phyloP scores from a whole-genome alignment of 2,329 filamentous ascomycete genomes.

The Epichloe elymi region DNA sequence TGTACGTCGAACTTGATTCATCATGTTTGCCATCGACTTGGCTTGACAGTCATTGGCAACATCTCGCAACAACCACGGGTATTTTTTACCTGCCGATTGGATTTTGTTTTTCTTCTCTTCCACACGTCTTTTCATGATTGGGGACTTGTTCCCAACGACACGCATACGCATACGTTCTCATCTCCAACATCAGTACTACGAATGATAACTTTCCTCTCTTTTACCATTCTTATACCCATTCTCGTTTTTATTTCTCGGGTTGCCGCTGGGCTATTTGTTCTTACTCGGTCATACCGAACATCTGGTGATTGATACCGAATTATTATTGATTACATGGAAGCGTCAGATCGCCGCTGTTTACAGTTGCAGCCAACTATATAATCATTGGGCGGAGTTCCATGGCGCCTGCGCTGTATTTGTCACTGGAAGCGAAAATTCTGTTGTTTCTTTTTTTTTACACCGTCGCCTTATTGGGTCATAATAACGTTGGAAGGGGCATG shows the following conservation, averaged over 20 bases:
- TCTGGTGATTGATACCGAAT: not conserved
- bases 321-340: not conserved
- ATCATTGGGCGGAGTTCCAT: conserved; percentile 10
- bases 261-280: not conserved
- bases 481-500: not conserved
- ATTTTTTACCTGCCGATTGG: too few relatives aligned
- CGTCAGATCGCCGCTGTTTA: not conserved
- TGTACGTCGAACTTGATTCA: conserved; percentile 31
- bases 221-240: not conserved
- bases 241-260: not conserved
- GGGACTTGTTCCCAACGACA: not conserved
- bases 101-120: too few relatives aligned
- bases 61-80: too few relatives aligned
- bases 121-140: not conserved
- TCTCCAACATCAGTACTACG: not conserved
- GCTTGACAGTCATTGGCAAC: too few relatives aligned
- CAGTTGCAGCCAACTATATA: not conserved
- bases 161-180: not conserved
- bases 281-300: not conserved
- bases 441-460: not conserved
- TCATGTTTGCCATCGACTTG: not conserved
- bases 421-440: not conserved
- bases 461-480: not conserved
- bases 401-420: conserved; percentile 6
- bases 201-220: not conserved